Conservation (phyloP, 306 rosid species). For the Glycine latifolia region DNA sequence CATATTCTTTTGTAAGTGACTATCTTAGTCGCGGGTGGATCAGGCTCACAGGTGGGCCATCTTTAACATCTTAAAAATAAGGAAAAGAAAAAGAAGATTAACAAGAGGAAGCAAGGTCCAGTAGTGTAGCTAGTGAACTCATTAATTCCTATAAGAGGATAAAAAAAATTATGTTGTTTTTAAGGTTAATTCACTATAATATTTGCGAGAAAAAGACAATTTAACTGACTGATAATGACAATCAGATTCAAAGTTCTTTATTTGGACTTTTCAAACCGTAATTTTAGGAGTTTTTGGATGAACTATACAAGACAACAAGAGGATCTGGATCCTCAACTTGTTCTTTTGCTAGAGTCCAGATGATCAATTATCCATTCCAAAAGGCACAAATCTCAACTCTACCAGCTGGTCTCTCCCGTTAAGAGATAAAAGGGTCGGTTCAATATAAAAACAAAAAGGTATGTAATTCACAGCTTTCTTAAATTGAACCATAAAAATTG, state of each 20-base stretch:
- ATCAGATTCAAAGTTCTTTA: background rate
- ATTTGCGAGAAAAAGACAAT: background rate
- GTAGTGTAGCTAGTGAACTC: background rate
- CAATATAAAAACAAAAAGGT: constrained; percentile 37
- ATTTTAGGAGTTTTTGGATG: constrained; percentile 51
- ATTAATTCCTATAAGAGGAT: constrained; percentile 13
- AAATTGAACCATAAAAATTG: constrained; percentile 38
- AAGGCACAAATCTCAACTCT: no score
- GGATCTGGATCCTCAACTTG: background rate
- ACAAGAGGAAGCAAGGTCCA: background rate
- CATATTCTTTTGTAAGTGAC: no score
- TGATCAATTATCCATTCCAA: background rate
- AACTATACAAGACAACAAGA: constrained; percentile 7
- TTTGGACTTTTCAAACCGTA: constrained; percentile 50
- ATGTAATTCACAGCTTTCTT: constrained; percentile 37
- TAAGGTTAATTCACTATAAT: no score
- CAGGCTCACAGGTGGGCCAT: constrained; percentile 33
- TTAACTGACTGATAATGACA: constrained; percentile 41
- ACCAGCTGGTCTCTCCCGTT: background rate
- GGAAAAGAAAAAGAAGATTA: background rate
- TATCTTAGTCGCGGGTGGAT: constrained; percentile 22
- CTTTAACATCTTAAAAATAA: background rate
- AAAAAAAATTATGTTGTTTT: background rate
- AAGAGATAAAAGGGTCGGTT: constrained; percentile 68
- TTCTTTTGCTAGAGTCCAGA: background rate